A percentile compares a stretch with the other conserved stretches of the same genome.
Conservation (phyloP, 768 basidiomycete genomes). For the Obba rivulosa region DNA sequence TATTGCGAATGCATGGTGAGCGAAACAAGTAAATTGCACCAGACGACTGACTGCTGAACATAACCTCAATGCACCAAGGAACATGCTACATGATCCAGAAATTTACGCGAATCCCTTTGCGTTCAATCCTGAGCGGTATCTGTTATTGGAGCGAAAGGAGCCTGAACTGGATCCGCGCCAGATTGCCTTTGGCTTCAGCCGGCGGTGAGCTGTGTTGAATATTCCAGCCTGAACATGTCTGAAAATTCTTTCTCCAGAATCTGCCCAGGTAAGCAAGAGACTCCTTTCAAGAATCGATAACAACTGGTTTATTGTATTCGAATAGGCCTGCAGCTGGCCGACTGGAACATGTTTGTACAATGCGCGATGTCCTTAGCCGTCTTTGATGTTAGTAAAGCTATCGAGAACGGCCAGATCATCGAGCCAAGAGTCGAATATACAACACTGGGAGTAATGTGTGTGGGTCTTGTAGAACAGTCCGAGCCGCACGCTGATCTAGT, state of each 20-base stretch:
- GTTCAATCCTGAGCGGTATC: slow-evolving; percentile 5
- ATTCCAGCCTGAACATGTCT: background rate
- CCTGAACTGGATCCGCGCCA: slow-evolving; percentile 20
- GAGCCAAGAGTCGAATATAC: slow-evolving; percentile 18
- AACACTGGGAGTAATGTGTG: slow-evolving; percentile 20
- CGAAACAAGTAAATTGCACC: background rate
- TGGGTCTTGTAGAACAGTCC: background rate
- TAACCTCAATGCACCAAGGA: slow-evolving; percentile 8
- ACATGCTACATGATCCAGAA: slow-evolving; percentile 18
- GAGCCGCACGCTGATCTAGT: too few relatives aligned
- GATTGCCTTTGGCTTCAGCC: slow-evolving; percentile 29
- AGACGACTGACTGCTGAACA: background rate
- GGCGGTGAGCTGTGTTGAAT: slow-evolving; percentile 9
- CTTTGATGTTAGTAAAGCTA: slow-evolving; percentile 22
- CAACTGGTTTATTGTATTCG: slow-evolving; percentile 6
- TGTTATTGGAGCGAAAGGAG: background rate
- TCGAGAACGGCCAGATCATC: slow-evolving; percentile 22
- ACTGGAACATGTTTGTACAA: slow-evolving; percentile 21
- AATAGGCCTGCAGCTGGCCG: slow-evolving; percentile 24
- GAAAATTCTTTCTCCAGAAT: background rate
- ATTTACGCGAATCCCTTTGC: slow-evolving; percentile 2
- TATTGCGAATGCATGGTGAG: slow-evolving; percentile 9
- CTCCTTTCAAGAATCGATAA: background rate
- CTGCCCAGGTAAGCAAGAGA: too few relatives aligned
- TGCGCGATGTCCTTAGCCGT: slow-evolving; percentile 25